Percentiles rank a stretch among this genome's conserved stretches.
Conservation (phyloP, 2,329 filamentous ascomycete genomes). For the Gnomoniopsis smithogilvyi region DNA sequence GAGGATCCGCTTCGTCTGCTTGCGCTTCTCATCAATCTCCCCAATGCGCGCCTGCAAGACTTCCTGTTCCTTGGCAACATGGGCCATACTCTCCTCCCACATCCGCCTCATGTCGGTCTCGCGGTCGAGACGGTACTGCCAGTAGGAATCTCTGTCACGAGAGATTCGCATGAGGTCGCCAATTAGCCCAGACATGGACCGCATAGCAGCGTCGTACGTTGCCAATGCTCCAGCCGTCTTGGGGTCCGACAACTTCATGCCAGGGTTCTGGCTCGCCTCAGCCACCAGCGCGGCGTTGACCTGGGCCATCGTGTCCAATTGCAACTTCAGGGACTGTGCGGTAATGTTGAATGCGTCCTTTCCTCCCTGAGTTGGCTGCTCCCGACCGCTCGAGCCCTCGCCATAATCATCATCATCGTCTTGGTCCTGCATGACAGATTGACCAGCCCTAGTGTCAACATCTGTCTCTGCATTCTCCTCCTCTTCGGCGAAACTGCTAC, state of each 20-base stretch:
- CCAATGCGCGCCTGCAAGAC: constrained; percentile 82
- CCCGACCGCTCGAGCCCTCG: constrained; percentile 76
- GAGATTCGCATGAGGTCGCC: constrained; percentile 89
- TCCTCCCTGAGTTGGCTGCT: constrained; percentile 63
- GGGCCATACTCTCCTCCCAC: constrained; percentile 99
- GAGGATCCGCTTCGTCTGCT: constrained; percentile 82
- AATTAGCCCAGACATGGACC: constrained; percentile 79
- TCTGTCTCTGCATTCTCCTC: constrained; percentile 29
- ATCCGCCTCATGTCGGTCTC: constrained; percentile 89
- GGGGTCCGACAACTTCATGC: constrained; percentile 70
- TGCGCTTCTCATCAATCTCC: constrained; percentile 86
- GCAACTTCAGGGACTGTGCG: constrained; percentile 88
- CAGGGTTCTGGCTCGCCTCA: constrained; percentile 68
- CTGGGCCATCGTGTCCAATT: constrained; percentile 84
- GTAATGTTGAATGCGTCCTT: constrained; percentile 98
- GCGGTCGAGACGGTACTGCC: constrained; percentile 91
- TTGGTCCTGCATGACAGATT: constrained; percentile 41
- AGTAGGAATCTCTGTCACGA: constrained; percentile 90
- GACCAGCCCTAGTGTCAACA: constrained; percentile 23
- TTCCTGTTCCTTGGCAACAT: constrained; percentile 93
- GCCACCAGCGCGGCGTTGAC: constrained; percentile 78
- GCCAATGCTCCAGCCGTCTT: constrained; percentile 72
- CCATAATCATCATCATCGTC: constrained; percentile 71
- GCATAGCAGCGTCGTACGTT: constrained; percentile 87
- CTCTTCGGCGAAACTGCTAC: constrained; percentile 50